phyloP scores from a whole-genome alignment of 495 filamentous ascomycete species.

The Bacidia gigantensis region DNA sequence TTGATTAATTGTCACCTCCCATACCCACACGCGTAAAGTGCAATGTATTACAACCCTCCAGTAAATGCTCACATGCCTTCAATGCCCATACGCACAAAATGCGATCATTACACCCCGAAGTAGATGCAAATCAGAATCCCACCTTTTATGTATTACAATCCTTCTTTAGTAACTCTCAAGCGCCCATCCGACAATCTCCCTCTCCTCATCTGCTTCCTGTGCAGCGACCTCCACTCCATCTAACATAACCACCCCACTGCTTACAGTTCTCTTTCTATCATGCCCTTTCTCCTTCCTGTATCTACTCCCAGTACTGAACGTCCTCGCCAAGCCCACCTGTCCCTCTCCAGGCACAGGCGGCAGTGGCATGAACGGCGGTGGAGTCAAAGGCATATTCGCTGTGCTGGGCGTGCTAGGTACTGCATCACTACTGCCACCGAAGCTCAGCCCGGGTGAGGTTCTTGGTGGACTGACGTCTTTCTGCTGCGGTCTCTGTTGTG shows the following conservation, averaged over 20 bases:
- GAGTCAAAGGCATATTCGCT: slow-evolving; percentile 13
- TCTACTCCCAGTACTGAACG: not conserved
- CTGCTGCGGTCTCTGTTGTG: not conserved
- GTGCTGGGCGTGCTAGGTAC: slow-evolving; percentile 16
- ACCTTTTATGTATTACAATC: not conserved
- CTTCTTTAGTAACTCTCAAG: slow-evolving; percentile 22
- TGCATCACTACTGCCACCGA: slow-evolving; percentile 11
- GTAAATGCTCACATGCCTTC: too few species aligned
- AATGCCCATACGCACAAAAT: not conserved
- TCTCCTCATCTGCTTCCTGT: slow-evolving; percentile 31
- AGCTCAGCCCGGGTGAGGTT: slow-evolving; percentile 15
- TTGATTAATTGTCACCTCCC: too few species aligned
- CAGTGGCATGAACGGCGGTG: slow-evolving; percentile 5
- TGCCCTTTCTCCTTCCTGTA: slow-evolving; percentile 3
- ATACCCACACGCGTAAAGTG: too few species aligned
- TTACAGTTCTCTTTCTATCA: slow-evolving; percentile 16
- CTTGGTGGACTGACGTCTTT: slow-evolving; percentile 5
- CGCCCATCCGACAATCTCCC: slow-evolving; percentile 29
- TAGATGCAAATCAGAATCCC: too few species aligned
- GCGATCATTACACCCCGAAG: not conserved
- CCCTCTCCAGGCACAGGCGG: not conserved
- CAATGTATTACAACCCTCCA: too few species aligned
- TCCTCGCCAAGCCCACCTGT: not conserved
- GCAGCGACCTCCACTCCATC: slow-evolving; percentile 38
- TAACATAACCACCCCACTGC: slow-evolving; percentile 22